Conservation (phyloP, 2,329 filamentous ascomycete genomes). For the Penicillium crustosum region DNA sequence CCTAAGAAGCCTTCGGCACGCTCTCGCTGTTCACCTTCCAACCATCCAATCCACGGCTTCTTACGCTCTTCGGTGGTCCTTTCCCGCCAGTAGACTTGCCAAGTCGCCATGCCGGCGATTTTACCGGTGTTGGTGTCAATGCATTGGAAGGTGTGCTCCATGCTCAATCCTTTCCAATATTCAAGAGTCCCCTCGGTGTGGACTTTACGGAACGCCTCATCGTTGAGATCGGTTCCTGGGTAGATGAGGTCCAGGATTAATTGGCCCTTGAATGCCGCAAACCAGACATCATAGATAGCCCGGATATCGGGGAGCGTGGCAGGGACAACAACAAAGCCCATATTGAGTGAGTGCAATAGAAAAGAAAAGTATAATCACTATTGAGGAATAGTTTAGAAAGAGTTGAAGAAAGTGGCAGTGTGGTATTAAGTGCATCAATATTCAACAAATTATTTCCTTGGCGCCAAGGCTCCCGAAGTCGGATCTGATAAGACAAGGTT, state of each 20-base stretch:
- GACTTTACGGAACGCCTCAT: slow-evolving; percentile 44
- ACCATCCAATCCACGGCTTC: slow-evolving; percentile 49
- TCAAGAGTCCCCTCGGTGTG: slow-evolving; percentile 47
- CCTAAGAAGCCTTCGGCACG: slow-evolving; percentile 41
- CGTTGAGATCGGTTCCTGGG: slow-evolving; percentile 32
- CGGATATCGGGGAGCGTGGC: slow-evolving; percentile 19
- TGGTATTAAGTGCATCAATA: background rate
- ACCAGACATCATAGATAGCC: slow-evolving; percentile 25
- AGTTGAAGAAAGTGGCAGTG: background rate
- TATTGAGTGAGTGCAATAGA: slow-evolving; percentile 14
- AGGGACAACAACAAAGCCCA: slow-evolving; percentile 47
- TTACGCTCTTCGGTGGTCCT: slow-evolving; percentile 45
- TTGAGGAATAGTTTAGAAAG: background rate
- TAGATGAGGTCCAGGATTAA: slow-evolving; percentile 48
- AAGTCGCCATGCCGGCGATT: slow-evolving; percentile 51
- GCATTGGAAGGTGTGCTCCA: slow-evolving; percentile 50
- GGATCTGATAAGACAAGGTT: slow-evolving; percentile 11
- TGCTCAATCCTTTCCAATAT: slow-evolving; percentile 37
- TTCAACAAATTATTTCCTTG: background rate
- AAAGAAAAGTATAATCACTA: background rate
- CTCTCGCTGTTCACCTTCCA: slow-evolving; percentile 47
- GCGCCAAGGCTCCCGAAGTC: slow-evolving; percentile 8
- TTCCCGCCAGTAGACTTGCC: slow-evolving; percentile 45
- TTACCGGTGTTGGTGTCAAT: slow-evolving; percentile 44
- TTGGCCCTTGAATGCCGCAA: slow-evolving; percentile 28